Evolutionary conservation across 2,329 filamentous ascomycete species (phyloP), one percentile per base, ranked within the genome.

Genomic region (Alternaria gansuensis): DNA sequence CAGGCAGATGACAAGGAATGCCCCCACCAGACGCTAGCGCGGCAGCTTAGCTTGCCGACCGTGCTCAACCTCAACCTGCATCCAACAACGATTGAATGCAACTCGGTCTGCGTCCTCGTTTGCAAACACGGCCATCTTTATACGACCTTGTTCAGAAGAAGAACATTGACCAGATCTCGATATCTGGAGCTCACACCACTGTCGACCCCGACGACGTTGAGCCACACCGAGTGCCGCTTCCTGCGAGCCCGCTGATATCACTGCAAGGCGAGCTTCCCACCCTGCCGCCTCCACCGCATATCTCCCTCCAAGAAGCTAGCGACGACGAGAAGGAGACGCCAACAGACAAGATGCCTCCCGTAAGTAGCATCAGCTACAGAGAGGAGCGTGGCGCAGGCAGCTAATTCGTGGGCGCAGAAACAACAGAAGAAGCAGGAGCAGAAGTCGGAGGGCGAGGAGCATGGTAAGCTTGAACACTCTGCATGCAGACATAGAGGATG

Each of bases 91-190:
- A 52, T 79, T 80, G 80, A 71, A 84, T 85, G 83, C 81, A 60
- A 57, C 50, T 87, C 74, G 85, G 85, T 73, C 75, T 86, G 68
- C 81, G 84, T 73, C 85, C 84, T 74, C 82, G 81, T 75, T 77
- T 89, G 65, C 84, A 81, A 81, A 78, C 82, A 74, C 84, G 85
- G 67, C 84, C 86, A 52, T 89, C 87, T 50, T 79, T 90, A 64
- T 81, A 87, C 74, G 86, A 89, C 70, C 81, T 90, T 68, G 82
- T 90, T 66, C 77, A 78, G 58, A 79, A 80, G 68, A 78, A 80
- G 64, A 81, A 81, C 67, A 80, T 82, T 63, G 80, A 83, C 62
- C 74, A 77, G 57, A 72, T 80, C 72, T 81, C 81, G 63, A 76
- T 77, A 40, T 69, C 73, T 59, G 56, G 58, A 63, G 63, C 61